These are phyloP conservation scores for Mikania micrantha DNA, from an alignment of 129 eudicot genomes.

Conservation along the genomic window DNA sequence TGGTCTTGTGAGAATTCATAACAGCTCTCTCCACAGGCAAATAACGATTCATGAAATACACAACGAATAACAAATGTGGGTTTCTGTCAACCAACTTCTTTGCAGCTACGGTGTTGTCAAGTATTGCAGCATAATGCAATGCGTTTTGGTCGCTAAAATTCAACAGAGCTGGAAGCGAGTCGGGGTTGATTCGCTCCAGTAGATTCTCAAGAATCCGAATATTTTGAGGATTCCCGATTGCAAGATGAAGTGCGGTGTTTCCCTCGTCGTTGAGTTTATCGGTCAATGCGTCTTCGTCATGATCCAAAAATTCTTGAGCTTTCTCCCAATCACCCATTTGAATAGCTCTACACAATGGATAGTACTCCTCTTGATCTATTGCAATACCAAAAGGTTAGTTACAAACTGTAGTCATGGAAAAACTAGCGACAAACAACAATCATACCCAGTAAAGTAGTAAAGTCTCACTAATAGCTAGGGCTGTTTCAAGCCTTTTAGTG, in stretches of 20 bases:
- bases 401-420: too few relatives aligned
- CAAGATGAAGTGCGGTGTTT: background rate
- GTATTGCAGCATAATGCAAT: conserved; percentile 11
- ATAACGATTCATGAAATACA: rapidly evolving
- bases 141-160: background rate
- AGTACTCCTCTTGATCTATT: background rate
- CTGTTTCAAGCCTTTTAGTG: too few relatives aligned
- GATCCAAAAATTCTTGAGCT: background rate
- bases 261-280: background rate
- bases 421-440: too few relatives aligned
- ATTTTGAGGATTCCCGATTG: background rate
- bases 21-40: conserved; percentile 22
- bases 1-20: background rate
- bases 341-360: background rate
- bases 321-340: background rate
- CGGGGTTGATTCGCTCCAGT: background rate
- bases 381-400: background rate
- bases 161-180: background rate
- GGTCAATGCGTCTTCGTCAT: background rate
- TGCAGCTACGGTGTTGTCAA: conserved; percentile 23
- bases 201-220: background rate
- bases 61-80: conserved; percentile 13
- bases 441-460: too few relatives aligned
- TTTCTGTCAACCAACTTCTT: conserved; percentile 17
- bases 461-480: too few relatives aligned